These are phyloP conservation scores for Sechiopsis laciniata DNA, from an alignment of 306 rosid genomes.

Conservation along the genomic window DNA sequence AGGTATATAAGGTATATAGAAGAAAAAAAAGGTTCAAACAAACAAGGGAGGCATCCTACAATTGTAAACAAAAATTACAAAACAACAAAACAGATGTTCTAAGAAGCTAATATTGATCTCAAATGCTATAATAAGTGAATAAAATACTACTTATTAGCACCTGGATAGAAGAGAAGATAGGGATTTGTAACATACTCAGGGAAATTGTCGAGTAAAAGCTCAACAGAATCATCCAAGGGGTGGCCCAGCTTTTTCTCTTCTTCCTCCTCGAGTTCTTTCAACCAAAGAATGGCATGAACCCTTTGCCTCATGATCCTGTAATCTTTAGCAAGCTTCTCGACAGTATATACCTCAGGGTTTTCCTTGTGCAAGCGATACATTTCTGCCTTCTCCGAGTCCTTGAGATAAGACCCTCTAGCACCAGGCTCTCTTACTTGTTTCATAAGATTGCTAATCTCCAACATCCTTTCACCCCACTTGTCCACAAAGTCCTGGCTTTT, in stretches of 20 bases:
- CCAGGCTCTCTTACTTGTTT: slow-evolving; percentile 86
- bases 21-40: background rate
- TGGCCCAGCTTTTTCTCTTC: slow-evolving; percentile 74
- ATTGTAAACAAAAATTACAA: background rate
- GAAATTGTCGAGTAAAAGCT: slow-evolving; percentile 66
- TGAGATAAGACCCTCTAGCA: slow-evolving; percentile 75
- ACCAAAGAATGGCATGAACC: slow-evolving; percentile 92
- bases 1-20: background rate
- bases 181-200: slow-evolving; percentile 57
- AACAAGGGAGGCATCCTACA: background rate
- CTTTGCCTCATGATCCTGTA: slow-evolving; percentile 93
- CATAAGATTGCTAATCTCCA: slow-evolving; percentile 42
- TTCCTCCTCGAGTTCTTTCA: slow-evolving; percentile 78
- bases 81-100: background rate
- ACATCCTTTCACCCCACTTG: slow-evolving; percentile 52
- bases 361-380: slow-evolving; percentile 73
- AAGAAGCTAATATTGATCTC: background rate
- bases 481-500: slow-evolving; percentile 42
- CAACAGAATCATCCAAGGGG: slow-evolving; percentile 82
- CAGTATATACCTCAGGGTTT: slow-evolving; percentile 61
- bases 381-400: slow-evolving; percentile 80
- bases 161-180: background rate
- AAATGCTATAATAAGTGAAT: background rate
- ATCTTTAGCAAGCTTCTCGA: slow-evolving; percentile 79
- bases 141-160: background rate